Base-by-base conservation (phyloP, 176 grass and related monocot species). In the Calamus simplicifolius region DNA sequence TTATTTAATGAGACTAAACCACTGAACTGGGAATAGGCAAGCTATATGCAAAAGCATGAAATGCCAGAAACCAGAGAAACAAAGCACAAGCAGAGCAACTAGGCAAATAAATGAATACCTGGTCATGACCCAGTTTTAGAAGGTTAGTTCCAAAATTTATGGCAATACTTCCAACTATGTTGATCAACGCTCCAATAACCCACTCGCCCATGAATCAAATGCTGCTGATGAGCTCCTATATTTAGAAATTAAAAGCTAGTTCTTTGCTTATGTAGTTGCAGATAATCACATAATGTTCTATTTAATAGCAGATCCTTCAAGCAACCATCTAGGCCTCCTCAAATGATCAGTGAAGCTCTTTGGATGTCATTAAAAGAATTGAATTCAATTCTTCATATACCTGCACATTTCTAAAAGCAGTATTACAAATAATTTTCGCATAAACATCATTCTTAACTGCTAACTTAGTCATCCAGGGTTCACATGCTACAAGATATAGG, bases 81-180 rank as follows among this genome's bases (percentile, higher is more conserved):
- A 27, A n/a, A 14, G 35, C 10, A 35, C 16, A 43, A 8, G 16
- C 2, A 1, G 2, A 55, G 12, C 35, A 43, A 48, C 4, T 23
- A 68, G 26, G 27, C 10, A 68, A 10, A 29, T 38, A 52, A 72
- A 75, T 69, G 75, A 56, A 3, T 73, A 97, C 92, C 83, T 97
- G 92, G 80, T 97, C 92, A 80, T 97, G 92, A 60, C 92, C 92
- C 78, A 91, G 66, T 88, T 97, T 97, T 35, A 97, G 81, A 88
- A 97, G 87, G 69, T 91, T 97, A 58, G 92, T 97, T 53, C 92
- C 92, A 19, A 91, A 97, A 64, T 97, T 97, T 88, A 97, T 97
- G 69, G 84, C 81, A 82, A 97, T 82, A 62, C 93, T 97, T 49
- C 93, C 93, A 64, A 91, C 81, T 61, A 97, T 85, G 73, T 97